Percentiles rank a stretch among this genome's conserved stretches.
phyloP scores from a whole-genome alignment of 805 yeast genomes.

The Spathaspora gorwiae region DNA sequence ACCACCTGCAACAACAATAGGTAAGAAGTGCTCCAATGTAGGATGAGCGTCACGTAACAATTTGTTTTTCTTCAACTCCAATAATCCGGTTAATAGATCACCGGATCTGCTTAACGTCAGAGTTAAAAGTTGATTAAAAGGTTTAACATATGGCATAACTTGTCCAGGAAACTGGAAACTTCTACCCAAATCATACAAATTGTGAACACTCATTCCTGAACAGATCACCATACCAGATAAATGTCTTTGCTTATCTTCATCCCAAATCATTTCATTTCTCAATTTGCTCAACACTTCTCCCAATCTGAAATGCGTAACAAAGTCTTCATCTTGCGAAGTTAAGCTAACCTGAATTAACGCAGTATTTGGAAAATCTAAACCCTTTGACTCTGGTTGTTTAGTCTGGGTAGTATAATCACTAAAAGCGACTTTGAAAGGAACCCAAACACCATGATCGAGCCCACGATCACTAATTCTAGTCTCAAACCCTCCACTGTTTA shows the following conservation, averaged over 20 bases:
- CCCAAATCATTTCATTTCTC: slow-evolving; percentile 40
- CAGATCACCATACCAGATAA: slow-evolving; percentile 46
- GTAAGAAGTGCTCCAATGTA: slow-evolving; percentile 69
- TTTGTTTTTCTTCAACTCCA: slow-evolving; percentile 27
- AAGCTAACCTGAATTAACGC: slow-evolving; percentile 51
- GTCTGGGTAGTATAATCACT: slow-evolving; percentile 27
- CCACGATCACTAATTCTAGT: slow-evolving; percentile 53
- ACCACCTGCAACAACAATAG: slow-evolving; percentile 58
- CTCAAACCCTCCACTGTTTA: slow-evolving; percentile 41
- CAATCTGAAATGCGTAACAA: slow-evolving; percentile 44
- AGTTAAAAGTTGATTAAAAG: slow-evolving; percentile 48
- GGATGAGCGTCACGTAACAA: slow-evolving; percentile 61
- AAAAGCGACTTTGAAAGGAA: slow-evolving; percentile 70
- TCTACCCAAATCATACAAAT: slow-evolving; percentile 50
- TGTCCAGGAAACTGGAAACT: slow-evolving; percentile 12
- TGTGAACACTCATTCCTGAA: slow-evolving; percentile 82
- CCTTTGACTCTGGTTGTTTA: slow-evolving; percentile 16
- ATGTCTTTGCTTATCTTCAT: slow-evolving; percentile 18
- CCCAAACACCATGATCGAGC: slow-evolving; percentile 82
- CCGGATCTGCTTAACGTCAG: slow-evolving; percentile 27
- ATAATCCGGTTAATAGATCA: slow-evolving; percentile 32
- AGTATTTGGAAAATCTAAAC: slow-evolving; percentile 39
- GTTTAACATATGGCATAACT: slow-evolving; percentile 44
- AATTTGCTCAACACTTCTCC: slow-evolving; percentile 53
- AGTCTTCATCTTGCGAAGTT: slow-evolving; percentile 33